Percentiles rank a stretch among this genome's conserved stretches.
Evolutionary conservation across 805 yeast species (phyloP).

Genomic region (Kuraishia molischiana): DNA sequence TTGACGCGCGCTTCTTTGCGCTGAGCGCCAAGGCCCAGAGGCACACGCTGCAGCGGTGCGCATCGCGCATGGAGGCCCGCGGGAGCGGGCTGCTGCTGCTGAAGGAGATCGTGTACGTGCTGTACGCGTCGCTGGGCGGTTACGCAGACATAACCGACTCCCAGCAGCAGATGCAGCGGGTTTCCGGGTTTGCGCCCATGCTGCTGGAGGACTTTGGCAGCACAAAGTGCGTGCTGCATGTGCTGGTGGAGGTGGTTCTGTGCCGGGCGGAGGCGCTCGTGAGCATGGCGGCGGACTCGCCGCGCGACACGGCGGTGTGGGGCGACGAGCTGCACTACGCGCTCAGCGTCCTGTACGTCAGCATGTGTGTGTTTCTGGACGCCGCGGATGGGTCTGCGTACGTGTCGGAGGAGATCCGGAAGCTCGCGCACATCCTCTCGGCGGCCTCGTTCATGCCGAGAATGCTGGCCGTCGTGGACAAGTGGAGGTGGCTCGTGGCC

Average conservation of each 20-base stretch:
- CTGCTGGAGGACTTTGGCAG: background rate
- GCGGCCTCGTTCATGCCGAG: constrained; percentile 29
- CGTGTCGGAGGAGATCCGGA: background rate
- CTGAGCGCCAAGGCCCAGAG: background rate
- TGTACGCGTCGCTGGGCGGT: constrained; percentile 20
- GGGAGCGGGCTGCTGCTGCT: background rate
- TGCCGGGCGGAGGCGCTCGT: background rate
- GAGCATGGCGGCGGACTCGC: background rate
- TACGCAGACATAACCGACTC: constrained; percentile 13
- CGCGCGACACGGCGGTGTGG: background rate
- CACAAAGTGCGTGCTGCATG: background rate
- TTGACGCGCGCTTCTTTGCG: background rate
- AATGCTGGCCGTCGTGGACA: constrained; percentile 43
- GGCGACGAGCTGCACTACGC: constrained; percentile 16
- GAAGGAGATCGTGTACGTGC: constrained; percentile 7
- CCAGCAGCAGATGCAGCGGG: constrained; percentile 10
- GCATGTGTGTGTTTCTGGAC: constrained; percentile 5
- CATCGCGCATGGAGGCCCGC: background rate
- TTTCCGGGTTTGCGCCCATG: background rate
- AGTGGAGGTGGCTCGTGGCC: constrained; percentile 49
- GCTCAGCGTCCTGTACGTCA: constrained; percentile 16
- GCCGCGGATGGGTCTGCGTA: constrained; percentile 4
- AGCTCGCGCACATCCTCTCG: constrained; percentile 8
- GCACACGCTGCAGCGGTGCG: background rate
- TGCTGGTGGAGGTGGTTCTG: background rate